A percentile compares a stretch with the other conserved stretches of the same genome.
Evolutionary conservation across 192 early-diverging fungal genomes (phyloP).

Genomic region (Coemansia nantahalensis): DNA sequence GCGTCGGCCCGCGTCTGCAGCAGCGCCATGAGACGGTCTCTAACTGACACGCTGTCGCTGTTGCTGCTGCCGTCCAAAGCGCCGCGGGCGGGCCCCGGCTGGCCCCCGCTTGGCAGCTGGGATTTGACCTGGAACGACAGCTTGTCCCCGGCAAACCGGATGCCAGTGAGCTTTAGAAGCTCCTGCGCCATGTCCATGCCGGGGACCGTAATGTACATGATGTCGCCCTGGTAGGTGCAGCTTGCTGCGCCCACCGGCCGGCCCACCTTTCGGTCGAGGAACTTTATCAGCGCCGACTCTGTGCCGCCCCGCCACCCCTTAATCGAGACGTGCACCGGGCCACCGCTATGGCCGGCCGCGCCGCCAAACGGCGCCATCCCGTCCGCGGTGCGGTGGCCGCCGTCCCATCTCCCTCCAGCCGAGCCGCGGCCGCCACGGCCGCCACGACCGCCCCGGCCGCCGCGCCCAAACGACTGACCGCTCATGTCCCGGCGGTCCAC

Average conservation of each 20-base stretch:
- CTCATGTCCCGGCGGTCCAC: neutral
- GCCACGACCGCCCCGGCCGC: constrained; percentile 3
- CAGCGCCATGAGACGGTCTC: constrained; percentile 39
- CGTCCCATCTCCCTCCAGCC: too few species aligned
- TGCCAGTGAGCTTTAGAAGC: constrained; percentile 42
- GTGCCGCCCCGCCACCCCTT: constrained; percentile 48
- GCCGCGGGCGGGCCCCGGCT: too few species aligned
- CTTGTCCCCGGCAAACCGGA: constrained; percentile 46
- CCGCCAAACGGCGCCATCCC: constrained; percentile 23
- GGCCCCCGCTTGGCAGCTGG: constrained; percentile 14
- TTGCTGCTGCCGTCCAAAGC: constrained; percentile 3
- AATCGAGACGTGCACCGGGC: constrained; percentile 36
- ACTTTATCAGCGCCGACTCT: constrained; percentile 29
- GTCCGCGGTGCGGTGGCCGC: neutral
- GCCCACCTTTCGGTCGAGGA: constrained; percentile 35
- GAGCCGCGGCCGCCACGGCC: constrained; percentile 33
- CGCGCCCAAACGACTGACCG: constrained; percentile 7
- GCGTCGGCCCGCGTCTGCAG: constrained; percentile 40
- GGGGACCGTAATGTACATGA: constrained; percentile 40
- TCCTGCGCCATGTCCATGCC: constrained; percentile 33
- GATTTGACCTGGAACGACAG: constrained; percentile 39
- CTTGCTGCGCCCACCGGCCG: constrained; percentile 23
- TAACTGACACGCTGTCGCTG: constrained; percentile 24
- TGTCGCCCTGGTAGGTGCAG: constrained; percentile 38
- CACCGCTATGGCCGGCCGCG: constrained; percentile 22